A percentile compares a stretch with the other conserved stretches of the same genome.
These are phyloP conservation scores for Cystobasidium sp. DNA, from an alignment of 1,284 basidiomycete genomes.

Conservation along the genomic window DNA sequence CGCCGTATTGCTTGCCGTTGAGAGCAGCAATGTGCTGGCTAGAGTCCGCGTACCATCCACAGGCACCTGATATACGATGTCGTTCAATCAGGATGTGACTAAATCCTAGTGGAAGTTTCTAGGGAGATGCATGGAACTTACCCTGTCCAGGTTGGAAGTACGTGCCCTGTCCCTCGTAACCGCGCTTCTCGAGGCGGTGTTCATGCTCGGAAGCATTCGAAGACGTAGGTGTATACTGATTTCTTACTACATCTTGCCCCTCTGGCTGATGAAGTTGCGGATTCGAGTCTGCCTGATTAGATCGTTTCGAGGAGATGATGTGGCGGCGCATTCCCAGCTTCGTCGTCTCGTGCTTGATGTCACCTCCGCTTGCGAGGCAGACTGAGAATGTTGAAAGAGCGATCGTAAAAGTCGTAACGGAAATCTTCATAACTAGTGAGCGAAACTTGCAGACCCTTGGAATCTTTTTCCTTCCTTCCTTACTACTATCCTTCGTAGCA, in stretches of 20 bases:
- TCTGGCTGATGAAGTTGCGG: not conserved
- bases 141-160: slow-evolving; percentile 40
- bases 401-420: slow-evolving; percentile 2
- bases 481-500: not conserved
- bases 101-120: too few relatives aligned
- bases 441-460: not conserved
- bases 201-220: not conserved
- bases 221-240: not conserved
- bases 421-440: slow-evolving; percentile 5
- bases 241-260: not conserved
- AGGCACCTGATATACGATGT: slow-evolving; percentile 17
- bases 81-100: too few relatives aligned
- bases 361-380: slow-evolving; percentile 3
- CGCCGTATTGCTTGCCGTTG: slow-evolving; percentile 31
- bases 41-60: slow-evolving; percentile 34
- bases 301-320: not conserved
- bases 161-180: slow-evolving; percentile 28
- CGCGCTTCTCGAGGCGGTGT: slow-evolving; percentile 7
- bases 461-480: not conserved
- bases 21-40: slow-evolving; percentile 37
- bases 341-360: not conserved
- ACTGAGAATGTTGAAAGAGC: slow-evolving; percentile 11
- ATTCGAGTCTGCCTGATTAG: not conserved
- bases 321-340: slow-evolving; percentile 18
- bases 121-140: not conserved